Base-by-base conservation (phyloP, 163 green algal species). In the Coccomyxa subellipsoidea region DNA sequence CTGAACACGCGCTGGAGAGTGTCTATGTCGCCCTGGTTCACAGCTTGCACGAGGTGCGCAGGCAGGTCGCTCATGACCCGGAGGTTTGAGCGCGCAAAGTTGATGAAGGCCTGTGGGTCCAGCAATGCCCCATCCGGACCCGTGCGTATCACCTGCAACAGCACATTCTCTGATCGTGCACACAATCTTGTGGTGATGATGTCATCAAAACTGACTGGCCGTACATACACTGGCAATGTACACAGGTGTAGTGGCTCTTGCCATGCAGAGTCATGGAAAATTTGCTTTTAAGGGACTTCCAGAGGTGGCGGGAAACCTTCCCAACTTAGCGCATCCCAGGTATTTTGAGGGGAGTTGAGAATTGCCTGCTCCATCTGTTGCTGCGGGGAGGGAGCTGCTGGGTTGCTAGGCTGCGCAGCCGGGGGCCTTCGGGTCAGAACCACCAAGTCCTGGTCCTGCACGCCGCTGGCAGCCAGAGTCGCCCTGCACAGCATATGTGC, bases 351-450 rank as follows among this genome's bases (percentile, higher is more conserved):
- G 29, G 66, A 73, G 66, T 35, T 73, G 66, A 36, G 21, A n/a
- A 8, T 73, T 23, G 27, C 66, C 23, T 18, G 47, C 7, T 34
- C n/a, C 4, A 9, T 73, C n/a, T 5, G 4, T 23, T 34, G 29
- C 66, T 73, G 66, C 27, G 66, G 66, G 2, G 29, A 7, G n/a
- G 66, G n/a, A 73, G 7, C 66, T 77, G 70, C 70, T 47, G 31
- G 21, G 66, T 23, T 73, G 66, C 66, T 73, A 23, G 66, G 66
- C 70, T 77, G 70, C 70, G 40, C 70, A 53, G 70, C 70, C 29
- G 32, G 3, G 9, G 31, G 34, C 31, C 47, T 12, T 12, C 47
- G 47, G 23, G 47, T 59, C 47, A 59, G 47, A 12, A 59, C 47
- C 47, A 59, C 15, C 47, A 59, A 18, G 23, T 59, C 47, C 47